Evolutionary conservation across 2,329 filamentous ascomycete species (phyloP).

Genomic region (Fusarium sp.): DNA sequence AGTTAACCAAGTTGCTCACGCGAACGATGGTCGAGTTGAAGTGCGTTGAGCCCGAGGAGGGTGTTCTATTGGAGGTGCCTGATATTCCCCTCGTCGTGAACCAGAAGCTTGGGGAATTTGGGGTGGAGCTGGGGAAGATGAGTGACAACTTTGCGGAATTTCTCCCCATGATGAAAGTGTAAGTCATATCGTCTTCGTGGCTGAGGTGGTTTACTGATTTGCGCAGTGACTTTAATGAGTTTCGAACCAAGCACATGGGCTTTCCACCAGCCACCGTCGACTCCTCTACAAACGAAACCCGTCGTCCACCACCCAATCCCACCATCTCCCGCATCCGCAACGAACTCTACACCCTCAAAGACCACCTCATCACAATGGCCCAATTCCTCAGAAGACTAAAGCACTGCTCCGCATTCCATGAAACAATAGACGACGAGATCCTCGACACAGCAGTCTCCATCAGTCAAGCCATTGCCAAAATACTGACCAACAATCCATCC

Average conservation of each 20-base stretch:
- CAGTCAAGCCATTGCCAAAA: slow-evolving; percentile 27
- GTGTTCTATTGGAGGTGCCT: background rate
- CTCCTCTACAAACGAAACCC: background rate
- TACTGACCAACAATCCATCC: slow-evolving; percentile 40
- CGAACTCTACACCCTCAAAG: slow-evolving; percentile 40
- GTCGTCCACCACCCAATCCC: slow-evolving; percentile 19
- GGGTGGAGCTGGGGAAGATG: slow-evolving; percentile 19
- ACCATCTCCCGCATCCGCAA: slow-evolving; percentile 26
- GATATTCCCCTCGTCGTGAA: slow-evolving; percentile 31
- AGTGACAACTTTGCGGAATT: slow-evolving; percentile 13
- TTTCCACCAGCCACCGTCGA: slow-evolving; percentile 2
- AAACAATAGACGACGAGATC: background rate
- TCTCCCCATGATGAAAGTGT: slow-evolving; percentile 41
- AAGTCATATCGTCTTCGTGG: background rate
- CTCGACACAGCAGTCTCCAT: slow-evolving; percentile 12
- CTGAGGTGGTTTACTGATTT: background rate
- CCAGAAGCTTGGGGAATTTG: background rate
- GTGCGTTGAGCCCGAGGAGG: background rate
- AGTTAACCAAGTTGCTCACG: slow-evolving; percentile 7
- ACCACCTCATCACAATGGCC: slow-evolving; percentile 15
- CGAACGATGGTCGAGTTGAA: slow-evolving; percentile 1
- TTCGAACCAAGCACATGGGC: slow-evolving; percentile 25
- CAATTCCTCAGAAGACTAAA: slow-evolving; percentile 16
- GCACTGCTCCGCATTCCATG: background rate
- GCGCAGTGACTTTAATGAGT: slow-evolving; percentile 39